phyloP scores from a whole-genome alignment of 2,329 filamentous ascomycete genomes.

The Teratosphaeria viscida region DNA sequence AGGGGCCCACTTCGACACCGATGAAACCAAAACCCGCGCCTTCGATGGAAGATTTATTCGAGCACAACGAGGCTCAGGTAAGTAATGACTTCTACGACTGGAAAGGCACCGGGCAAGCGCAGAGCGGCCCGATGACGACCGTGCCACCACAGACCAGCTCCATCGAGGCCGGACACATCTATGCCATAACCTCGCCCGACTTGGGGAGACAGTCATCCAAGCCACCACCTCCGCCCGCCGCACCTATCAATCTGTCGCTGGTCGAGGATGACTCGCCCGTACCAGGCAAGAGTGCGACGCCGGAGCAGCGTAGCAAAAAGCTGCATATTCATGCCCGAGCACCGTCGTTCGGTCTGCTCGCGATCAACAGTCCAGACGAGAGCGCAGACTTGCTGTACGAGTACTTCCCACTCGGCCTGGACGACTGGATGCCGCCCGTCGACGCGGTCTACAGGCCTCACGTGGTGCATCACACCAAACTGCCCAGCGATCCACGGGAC shows the following conservation, averaged over 20 bases:
- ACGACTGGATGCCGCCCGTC: slow-evolving; percentile 87
- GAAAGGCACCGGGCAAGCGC: slow-evolving; percentile 23
- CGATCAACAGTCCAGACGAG: slow-evolving; percentile 56
- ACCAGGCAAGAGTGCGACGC: slow-evolving; percentile 13
- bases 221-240: slow-evolving; percentile 30
- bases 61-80: slow-evolving; percentile 29
- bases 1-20: slow-evolving; percentile 20
- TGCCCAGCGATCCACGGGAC: slow-evolving; percentile 38
- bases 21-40: slow-evolving; percentile 27
- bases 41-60: slow-evolving; percentile 30
- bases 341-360: slow-evolving; percentile 37
- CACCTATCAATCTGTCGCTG: slow-evolving; percentile 46
- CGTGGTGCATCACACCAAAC: slow-evolving; percentile 75
- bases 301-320: slow-evolving; percentile 15
- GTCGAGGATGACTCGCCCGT: slow-evolving; percentile 44
- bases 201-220: slow-evolving; percentile 32
- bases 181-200: slow-evolving; percentile 40
- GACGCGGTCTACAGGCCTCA: slow-evolving; percentile 86
- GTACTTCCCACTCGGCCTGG: slow-evolving; percentile 83
- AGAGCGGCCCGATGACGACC: slow-evolving; percentile 32
- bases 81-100: slow-evolving; percentile 36
- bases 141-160: slow-evolving; percentile 24
- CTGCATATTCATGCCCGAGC: slow-evolving; percentile 27
- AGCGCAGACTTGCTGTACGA: slow-evolving; percentile 81
- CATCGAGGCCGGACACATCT: slow-evolving; percentile 9